Percentiles rank a stretch among this genome's conserved stretches.
These are phyloP conservation scores for thale cress (Arabidopsis thaliana) DNA, from an alignment of 345 rosid species.

Conservation along the genomic window DNA sequence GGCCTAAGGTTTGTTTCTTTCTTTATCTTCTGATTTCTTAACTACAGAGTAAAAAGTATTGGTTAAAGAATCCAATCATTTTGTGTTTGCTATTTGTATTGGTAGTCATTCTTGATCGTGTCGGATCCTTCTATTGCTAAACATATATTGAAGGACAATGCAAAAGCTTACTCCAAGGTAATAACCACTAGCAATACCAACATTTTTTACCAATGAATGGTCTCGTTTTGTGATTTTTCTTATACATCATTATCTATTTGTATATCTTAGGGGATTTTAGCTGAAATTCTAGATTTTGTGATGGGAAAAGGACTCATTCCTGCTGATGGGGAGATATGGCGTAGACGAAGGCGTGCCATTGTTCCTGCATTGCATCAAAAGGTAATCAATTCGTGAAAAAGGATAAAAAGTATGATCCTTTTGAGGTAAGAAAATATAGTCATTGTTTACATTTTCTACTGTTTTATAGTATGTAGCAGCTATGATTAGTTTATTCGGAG, in stretches of 20 bases:
- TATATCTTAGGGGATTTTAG: slow-evolving; percentile 77
- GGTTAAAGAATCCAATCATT: not conserved
- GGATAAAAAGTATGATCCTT: not conserved
- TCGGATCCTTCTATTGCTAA: slow-evolving; percentile 94
- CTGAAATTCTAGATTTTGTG: slow-evolving; percentile 94
- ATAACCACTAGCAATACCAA: not conserved
- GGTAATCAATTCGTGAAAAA: slow-evolving; percentile 46
- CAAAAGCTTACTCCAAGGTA: slow-evolving; percentile 92
- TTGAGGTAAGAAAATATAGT: not conserved
- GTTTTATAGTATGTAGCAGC: slow-evolving; percentile 80
- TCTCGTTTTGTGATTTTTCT: not conserved
- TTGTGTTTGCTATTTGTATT: slow-evolving; percentile 10
- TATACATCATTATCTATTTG: slow-evolving; percentile 24
- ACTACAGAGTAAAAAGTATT: not conserved
- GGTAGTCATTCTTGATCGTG: slow-evolving; percentile 88
- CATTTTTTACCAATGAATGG: not conserved
- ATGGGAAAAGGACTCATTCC: slow-evolving; percentile 99
- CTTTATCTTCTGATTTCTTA: not conserved
- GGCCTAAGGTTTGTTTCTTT: slow-evolving; percentile 82
- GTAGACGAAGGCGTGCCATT: slow-evolving; percentile 85
- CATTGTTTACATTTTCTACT: slow-evolving; percentile 19
- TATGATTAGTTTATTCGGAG: slow-evolving; percentile 84
- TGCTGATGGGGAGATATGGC: slow-evolving; percentile 97
- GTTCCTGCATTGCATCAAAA: slow-evolving; percentile 95
- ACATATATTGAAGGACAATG: slow-evolving; percentile 82